A percentile compares a stretch with the other conserved stretches of the same genome.
Evolutionary conservation across 139 green algal species (phyloP).

Genomic region (Micractinium conductrix): DNA sequence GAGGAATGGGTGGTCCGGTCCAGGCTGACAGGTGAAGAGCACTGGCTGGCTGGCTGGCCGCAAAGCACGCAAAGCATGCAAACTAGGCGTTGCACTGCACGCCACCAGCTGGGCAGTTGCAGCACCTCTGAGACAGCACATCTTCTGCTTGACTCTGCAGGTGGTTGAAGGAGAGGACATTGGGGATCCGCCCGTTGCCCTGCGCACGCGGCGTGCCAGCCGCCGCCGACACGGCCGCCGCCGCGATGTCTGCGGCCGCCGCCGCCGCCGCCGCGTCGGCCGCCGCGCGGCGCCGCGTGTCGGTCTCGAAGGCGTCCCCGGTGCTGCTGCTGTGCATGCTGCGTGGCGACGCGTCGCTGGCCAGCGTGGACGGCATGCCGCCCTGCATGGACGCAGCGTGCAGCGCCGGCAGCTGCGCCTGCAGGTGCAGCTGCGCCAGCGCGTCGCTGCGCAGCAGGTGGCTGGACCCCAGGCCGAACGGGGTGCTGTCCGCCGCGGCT

Average conservation of each 20-base stretch:
- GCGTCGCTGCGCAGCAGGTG: background rate
- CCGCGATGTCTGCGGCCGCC: background rate
- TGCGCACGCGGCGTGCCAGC: background rate
- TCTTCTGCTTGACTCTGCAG: slow-evolving; percentile 16
- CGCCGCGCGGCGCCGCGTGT: background rate
- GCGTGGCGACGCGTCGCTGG: background rate
- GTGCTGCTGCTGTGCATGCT: slow-evolving; percentile 20
- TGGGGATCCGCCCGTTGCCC: background rate
- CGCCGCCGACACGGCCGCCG: background rate
- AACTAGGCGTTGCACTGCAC: no score
- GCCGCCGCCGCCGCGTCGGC: background rate
- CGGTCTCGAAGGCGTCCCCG: background rate
- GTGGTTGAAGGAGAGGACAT: slow-evolving; percentile 18
- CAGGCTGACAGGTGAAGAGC: no score
- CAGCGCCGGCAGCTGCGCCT: background rate
- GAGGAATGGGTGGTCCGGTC: no score
- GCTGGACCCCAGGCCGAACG: background rate
- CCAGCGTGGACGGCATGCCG: background rate
- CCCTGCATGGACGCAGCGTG: background rate
- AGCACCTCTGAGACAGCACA: background rate
- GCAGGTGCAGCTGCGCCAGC: background rate
- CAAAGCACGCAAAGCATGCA: background rate
- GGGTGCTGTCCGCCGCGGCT: background rate
- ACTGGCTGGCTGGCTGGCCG: no score
- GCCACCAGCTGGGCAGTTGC: no score